Conservation (phyloP, 2,329 filamentous ascomycete species). For the Pleomassaria siparia region DNA sequence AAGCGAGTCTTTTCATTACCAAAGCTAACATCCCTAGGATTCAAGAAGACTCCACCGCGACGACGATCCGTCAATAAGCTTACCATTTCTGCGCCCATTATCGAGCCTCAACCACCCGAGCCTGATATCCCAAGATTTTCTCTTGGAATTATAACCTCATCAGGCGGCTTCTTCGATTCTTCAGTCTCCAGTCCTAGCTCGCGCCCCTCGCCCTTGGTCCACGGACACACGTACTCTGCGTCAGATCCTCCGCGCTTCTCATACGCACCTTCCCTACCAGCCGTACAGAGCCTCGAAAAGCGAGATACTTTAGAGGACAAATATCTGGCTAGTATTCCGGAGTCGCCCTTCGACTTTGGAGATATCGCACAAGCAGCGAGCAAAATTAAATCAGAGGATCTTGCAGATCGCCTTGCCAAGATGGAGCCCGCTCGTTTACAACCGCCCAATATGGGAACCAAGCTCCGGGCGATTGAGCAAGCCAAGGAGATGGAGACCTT, state of each 20-base stretch:
- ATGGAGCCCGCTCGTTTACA: slow-evolving; percentile 37
- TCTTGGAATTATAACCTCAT: slow-evolving; percentile 11
- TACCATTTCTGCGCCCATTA: slow-evolving; percentile 31
- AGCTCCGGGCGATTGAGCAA: slow-evolving; percentile 66
- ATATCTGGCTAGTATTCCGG: slow-evolving; percentile 27
- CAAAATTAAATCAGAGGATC: slow-evolving; percentile 5
- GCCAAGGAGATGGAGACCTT: slow-evolving; percentile 68
- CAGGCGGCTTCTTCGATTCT: not conserved
- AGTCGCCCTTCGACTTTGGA: slow-evolving; percentile 23
- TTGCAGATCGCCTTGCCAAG: slow-evolving; percentile 6
- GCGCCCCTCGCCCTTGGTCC: slow-evolving; percentile 1
- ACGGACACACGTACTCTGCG: slow-evolving; percentile 17
- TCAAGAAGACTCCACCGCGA: slow-evolving; percentile 17
- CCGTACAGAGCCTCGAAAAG: slow-evolving; percentile 17
- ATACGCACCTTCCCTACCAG: slow-evolving; percentile 11
- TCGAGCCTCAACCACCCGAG: slow-evolving; percentile 14
- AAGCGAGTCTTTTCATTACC: slow-evolving; percentile 29
- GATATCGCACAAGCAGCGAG: slow-evolving; percentile 11
- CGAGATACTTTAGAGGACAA: slow-evolving; percentile 15
- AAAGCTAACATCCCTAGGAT: slow-evolving; percentile 32
- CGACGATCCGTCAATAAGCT: slow-evolving; percentile 23
- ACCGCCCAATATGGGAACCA: slow-evolving; percentile 44
- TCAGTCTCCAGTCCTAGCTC: not conserved
- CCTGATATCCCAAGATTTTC: slow-evolving; percentile 15
- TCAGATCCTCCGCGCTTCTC: slow-evolving; percentile 20